Percentiles rank a stretch among this genome's conserved stretches.
Conservation (phyloP, 306 rosid genomes). For the Vicia villosa region DNA sequence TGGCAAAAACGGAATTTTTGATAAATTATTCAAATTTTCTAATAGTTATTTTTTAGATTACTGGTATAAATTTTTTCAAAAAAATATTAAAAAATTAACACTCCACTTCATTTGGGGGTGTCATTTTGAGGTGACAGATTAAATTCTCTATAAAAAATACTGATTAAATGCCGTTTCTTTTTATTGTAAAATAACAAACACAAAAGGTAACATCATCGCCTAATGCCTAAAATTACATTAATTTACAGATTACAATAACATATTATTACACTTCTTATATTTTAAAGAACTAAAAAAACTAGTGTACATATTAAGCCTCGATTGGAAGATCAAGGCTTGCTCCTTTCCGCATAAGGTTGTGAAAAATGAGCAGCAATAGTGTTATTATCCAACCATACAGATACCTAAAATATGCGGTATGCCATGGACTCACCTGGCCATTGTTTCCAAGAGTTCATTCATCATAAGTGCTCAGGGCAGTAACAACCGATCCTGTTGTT, state of each 20-base stretch:
- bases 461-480: slow-evolving; percentile 77
- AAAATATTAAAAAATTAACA: no score
- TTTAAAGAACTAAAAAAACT: background rate
- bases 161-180: no score
- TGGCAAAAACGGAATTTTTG: no score
- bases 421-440: slow-evolving; percentile 41
- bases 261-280: slow-evolving; percentile 2
- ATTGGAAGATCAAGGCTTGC: slow-evolving; percentile 23
- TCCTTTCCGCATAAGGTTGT: slow-evolving; percentile 17
- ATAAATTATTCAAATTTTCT: no score
- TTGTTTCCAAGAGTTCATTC: slow-evolving; percentile 48
- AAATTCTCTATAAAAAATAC: no score
- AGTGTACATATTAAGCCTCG: slow-evolving; percentile 19
- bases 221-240: slow-evolving; percentile 36
- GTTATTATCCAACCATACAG: slow-evolving; percentile 16
- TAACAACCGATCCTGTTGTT: slow-evolving; percentile 85
- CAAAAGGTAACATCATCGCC: slow-evolving; percentile 25
- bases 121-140: no score
- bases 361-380: slow-evolving; percentile 31
- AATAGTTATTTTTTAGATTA: no score
- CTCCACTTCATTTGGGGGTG: no score
- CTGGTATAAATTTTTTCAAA: no score
- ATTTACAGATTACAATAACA: slow-evolving; percentile 36
- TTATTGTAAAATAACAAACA: slow-evolving; percentile 14
- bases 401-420: slow-evolving; percentile 11